phyloP scores from a whole-genome alignment of 345 rosid genomes.

The Murraya paniculata region DNA sequence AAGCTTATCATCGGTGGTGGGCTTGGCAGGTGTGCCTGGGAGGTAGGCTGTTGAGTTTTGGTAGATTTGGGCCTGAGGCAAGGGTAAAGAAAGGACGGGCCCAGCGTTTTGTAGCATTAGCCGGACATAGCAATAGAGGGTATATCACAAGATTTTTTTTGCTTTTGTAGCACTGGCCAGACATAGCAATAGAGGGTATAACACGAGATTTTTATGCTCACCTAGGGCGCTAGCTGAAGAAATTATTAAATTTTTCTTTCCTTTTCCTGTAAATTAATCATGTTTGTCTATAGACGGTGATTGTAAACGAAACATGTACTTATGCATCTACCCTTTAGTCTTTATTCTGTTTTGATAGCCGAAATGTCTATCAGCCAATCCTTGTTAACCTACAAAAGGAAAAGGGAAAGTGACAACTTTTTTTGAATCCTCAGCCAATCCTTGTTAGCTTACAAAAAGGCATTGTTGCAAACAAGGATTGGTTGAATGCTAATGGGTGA shows the following conservation, averaged over 20 bases:
- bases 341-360: slow-evolving; percentile 21
- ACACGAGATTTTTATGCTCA: neutral
- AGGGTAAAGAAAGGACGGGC: neutral
- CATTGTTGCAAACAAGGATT: slow-evolving; percentile 1
- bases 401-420: slow-evolving; percentile 12
- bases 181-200: neutral
- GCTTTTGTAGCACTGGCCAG: neutral
- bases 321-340: neutral
- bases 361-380: slow-evolving; percentile 25
- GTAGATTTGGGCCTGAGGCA: neutral
- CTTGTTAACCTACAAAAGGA: slow-evolving; percentile 18
- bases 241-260: neutral
- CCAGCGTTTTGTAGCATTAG: neutral
- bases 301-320: slow-evolving; percentile 14
- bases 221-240: neutral
- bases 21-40: neutral
- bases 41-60: neutral
- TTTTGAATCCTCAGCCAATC: slow-evolving; percentile 13
- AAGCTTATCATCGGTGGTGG: neutral
- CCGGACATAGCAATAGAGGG: neutral
- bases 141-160: too few species aligned
- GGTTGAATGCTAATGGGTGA: neutral
- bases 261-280: slow-evolving; percentile 9
- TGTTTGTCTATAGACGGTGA: neutral
- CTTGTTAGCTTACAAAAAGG: neutral